Conservation (phyloP, 2,329 filamentous ascomycete genomes). For the Ophiostoma quercus region DNA sequence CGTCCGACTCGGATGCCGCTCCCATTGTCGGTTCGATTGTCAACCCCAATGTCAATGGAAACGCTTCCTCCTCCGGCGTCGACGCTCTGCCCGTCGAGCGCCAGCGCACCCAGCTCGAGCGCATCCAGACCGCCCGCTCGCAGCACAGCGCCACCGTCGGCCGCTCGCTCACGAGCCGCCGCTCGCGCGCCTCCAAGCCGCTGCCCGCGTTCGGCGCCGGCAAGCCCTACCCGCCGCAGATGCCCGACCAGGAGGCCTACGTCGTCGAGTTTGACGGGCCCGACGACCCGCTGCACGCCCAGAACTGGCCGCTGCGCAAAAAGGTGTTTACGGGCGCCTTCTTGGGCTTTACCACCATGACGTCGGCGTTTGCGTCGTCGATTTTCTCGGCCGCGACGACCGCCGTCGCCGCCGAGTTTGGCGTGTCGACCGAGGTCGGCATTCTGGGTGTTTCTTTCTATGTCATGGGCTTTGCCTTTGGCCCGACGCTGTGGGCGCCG, state of each 20-base stretch:
- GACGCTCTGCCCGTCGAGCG: slow-evolving; percentile 61
- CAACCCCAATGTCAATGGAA: too few relatives aligned
- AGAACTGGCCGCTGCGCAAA: slow-evolving; percentile 78
- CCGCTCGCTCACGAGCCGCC: slow-evolving; percentile 38
- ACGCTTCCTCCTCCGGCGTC: slow-evolving; percentile 41
- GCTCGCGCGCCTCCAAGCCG: slow-evolving; percentile 45
- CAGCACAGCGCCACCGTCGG: slow-evolving; percentile 73
- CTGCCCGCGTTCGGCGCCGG: slow-evolving; percentile 66
- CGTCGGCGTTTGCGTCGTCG: slow-evolving; percentile 66
- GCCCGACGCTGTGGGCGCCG: slow-evolving; percentile 67
- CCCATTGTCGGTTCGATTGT: too few relatives aligned
- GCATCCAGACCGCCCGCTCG: slow-evolving; percentile 64
- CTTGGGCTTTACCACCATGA: slow-evolving; percentile 68
- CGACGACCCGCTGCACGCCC: slow-evolving; percentile 75
- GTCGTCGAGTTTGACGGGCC: slow-evolving; percentile 77
- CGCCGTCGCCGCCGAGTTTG: slow-evolving; percentile 52
- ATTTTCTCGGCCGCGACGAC: slow-evolving; percentile 66
- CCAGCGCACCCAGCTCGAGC: slow-evolving; percentile 62
- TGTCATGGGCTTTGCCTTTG: slow-evolving; percentile 67
- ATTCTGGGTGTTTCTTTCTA: slow-evolving; percentile 63
- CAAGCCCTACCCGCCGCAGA: slow-evolving; percentile 65
- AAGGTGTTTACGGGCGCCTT: slow-evolving; percentile 67
- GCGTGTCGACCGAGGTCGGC: slow-evolving; percentile 57
- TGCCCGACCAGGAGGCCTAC: slow-evolving; percentile 69
- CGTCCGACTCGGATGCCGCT: slow-evolving; percentile 33